Conservation (phyloP, 1,284 basidiomycete species). For the Amylostereum chailletii region DNA sequence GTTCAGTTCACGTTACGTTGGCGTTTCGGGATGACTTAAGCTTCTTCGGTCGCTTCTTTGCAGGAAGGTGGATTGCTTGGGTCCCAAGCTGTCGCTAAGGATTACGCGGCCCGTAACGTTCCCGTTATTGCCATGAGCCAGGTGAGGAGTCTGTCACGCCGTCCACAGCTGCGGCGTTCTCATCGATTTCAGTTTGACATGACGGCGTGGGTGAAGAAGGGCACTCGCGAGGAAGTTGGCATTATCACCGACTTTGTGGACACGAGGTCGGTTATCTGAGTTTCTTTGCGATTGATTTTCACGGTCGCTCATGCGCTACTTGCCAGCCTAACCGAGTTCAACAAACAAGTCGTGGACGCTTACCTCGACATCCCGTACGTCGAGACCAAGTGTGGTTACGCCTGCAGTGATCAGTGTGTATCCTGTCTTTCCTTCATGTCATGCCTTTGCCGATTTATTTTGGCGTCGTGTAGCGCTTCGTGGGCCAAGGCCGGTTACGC, state of each 20-base stretch:
- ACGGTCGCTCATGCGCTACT: conserved; percentile 8
- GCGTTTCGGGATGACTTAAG: conserved; percentile 5
- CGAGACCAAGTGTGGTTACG: conserved; percentile 87
- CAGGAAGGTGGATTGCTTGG: conserved; percentile 93
- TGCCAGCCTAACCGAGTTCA: conserved; percentile 66
- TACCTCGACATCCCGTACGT: conserved; percentile 78
- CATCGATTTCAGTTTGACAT: conserved; percentile 67
- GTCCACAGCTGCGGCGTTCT: conserved; percentile 7
- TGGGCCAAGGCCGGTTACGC: conserved; percentile 84
- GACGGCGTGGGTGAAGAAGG: conserved; percentile 94
- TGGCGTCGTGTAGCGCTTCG: conserved; percentile 48
- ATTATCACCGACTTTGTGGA: conserved; percentile 88
- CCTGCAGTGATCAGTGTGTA: conserved; percentile 83
- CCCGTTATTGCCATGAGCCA: conserved; percentile 87
- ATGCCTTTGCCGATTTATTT: conserved; percentile 12
- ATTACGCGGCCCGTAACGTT: conserved; percentile 56
- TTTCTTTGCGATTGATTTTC: conserved; percentile 4
- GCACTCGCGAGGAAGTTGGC: conserved; percentile 82
- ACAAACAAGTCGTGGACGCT: conserved; percentile 65
- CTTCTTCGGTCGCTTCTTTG: conserved; percentile 4
- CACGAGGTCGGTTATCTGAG: conserved; percentile 30
- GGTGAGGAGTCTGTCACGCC: conserved; percentile 31
- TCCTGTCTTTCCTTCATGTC: conserved; percentile 14
- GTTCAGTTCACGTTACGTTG: conserved; percentile 8
- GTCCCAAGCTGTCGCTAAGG: conserved; percentile 81